Base-by-base conservation (phyloP, 164 flowering plant genomes). In the Saururus chinensis region DNA sequence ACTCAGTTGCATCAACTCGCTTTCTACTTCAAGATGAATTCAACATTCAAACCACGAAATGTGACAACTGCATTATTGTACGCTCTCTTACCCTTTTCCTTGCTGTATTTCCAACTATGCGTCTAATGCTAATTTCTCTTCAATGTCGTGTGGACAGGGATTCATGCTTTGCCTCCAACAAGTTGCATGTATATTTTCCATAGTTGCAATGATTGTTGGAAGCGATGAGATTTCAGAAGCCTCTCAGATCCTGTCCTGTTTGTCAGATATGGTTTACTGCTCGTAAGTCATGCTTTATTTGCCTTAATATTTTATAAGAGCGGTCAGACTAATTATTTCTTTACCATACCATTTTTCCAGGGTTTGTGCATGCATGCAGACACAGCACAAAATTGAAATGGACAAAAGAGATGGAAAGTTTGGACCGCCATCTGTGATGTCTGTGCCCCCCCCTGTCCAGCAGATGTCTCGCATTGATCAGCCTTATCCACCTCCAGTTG, bases 11-110 rank as follows among this genome's bases (percentile, higher is more conserved):
- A 37, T 80, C 89, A 41, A 84, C 93, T 1, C 88, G 93, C 48
- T 87, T 84, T 67, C 52, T 86, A 71, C 67, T 86, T 80, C 92
- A 84, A 76, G 93, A 87, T 68, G 88, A 87, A 67, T 87, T 87
- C 82, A 83, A 80, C 67, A 84, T 87, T 68, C 86, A 80, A 68
- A 84, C 88, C 59, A 84, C 89, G 19, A 64, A 80, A 56, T 87
- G 93, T 56, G 93, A 87, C 61, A 83, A 84, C 74, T 84, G 89
- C 84, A 84, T 86, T 21, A 82, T 86, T 70, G 89, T 86, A 84
- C 53, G 30, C 70, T 57, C 71, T 74, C 79, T 73, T 70, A 65
- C 77, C 60, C 61, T 45, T 20, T 51, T 53, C 59, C 22, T 35
- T 55, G 58, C 11, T 21, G 19, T 40, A 37, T 25, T 53, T 19